Conservation (phyloP, 257 asterid genomes). For the Jaltomata sinuosa region DNA sequence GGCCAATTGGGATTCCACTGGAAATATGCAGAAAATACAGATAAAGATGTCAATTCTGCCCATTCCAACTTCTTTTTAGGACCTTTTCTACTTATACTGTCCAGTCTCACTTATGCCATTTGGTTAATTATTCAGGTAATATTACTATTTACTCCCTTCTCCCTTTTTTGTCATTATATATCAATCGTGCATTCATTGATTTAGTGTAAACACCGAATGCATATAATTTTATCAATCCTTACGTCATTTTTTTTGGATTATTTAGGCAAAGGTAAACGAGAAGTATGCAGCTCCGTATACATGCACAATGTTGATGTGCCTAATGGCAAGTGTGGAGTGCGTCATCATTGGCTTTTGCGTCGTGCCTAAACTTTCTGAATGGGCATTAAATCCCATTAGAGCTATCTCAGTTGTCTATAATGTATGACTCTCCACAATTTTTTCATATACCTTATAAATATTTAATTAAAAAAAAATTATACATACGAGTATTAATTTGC, state of each 20-base stretch:
- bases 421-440: constrained; percentile 11
- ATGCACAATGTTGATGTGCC: constrained; percentile 62
- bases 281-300: constrained; percentile 63
- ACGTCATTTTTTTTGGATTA: not conserved
- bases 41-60: constrained; percentile 4
- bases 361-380: constrained; percentile 44
- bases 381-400: constrained; percentile 61
- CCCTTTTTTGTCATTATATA: not conserved
- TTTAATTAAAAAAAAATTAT: not conserved
- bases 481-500: not conserved
- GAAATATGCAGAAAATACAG: constrained; percentile 37
- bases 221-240: too few species aligned
- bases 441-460: not conserved
- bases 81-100: constrained; percentile 52
- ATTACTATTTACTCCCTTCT: not conserved
- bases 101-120: constrained; percentile 77
- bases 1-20: constrained; percentile 55
- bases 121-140: constrained; percentile 72
- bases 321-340: constrained; percentile 71
- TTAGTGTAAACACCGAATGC: not conserved
- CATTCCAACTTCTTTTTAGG: constrained; percentile 46
- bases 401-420: constrained; percentile 48
- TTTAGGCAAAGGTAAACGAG: constrained; percentile 51
- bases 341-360: constrained; percentile 38
- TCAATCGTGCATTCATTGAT: not conserved